Evolutionary conservation across 202 grass and related monocot species (phyloP), one percentile per base, ranked within the genome.

Genomic region (Brachypodium distachyon): DNA sequence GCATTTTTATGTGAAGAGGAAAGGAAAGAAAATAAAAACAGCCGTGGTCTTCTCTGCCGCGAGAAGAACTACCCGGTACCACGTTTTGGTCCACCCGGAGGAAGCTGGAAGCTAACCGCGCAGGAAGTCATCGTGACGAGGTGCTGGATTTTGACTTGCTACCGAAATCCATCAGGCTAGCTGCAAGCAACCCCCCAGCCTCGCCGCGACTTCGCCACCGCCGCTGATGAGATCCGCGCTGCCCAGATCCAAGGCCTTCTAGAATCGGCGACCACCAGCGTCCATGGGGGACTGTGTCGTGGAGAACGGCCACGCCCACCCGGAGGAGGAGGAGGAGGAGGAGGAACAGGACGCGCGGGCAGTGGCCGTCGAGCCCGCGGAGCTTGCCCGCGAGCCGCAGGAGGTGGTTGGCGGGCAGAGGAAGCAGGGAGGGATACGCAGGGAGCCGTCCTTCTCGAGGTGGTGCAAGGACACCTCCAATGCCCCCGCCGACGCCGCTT

Each of bases 401-500:
- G 70, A 73, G 38, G 77, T 28, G 44, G 73, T 59, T 62, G 29
- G 67, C 58, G 63, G 39, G 56, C 53, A 29, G 53, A 50, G 39
- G 62, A 92, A 88, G 67, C 71, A 77, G 49, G 68, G 76, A 13
- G 70, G 69, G 81, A 77, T 99, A 43, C 87, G 83, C 76, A 88
- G 82, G 91, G 91, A 95, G 77, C 89, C 91, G 34, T 95, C 96
- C 8, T 99, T 99, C 78, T 95, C 91, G 61, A 79, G 91, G 66
- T 99, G 91, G 91, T 99, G 91, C 80, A 89, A 71, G 40, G 87
- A 90, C 48, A 25, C 79, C 47, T 82, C 78, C 77, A 86, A 58
- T 64, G 29, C 28, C 28, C 25, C 23, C 21, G 42, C 34, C 4
- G 76, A 63, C 21, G 82, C 52, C 50, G 86, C 84, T 61, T 40